phyloP scores from a whole-genome alignment of 2,329 filamentous ascomycete species.

The Epichloe gansuensis region DNA sequence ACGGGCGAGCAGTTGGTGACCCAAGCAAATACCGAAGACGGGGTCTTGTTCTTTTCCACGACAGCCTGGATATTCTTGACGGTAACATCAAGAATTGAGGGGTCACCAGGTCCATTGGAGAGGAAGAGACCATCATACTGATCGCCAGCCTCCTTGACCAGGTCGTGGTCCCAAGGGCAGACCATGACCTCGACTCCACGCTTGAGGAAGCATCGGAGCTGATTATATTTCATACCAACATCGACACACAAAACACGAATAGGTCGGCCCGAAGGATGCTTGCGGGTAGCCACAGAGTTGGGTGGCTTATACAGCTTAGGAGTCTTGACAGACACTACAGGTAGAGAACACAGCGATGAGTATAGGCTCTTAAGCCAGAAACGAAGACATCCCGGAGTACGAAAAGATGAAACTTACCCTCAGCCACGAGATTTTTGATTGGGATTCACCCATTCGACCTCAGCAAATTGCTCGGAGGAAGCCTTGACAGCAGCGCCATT shows the following conservation, averaged over 20 bases:
- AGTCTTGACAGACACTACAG: slow-evolving; percentile 72
- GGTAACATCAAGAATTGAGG: slow-evolving; percentile 69
- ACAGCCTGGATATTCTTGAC: slow-evolving; percentile 67
- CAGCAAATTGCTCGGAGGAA: slow-evolving; percentile 49
- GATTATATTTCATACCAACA: slow-evolving; percentile 97
- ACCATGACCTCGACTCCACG: slow-evolving; percentile 90
- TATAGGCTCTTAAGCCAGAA: slow-evolving; percentile 21
- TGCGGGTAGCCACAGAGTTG: slow-evolving; percentile 56
- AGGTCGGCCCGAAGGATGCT: slow-evolving; percentile 77
- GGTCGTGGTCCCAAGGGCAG: slow-evolving; percentile 93
- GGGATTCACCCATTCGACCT: slow-evolving; percentile 80
- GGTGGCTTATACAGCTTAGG: slow-evolving; percentile 78
- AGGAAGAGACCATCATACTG: slow-evolving; percentile 96
- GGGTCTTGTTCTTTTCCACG: slow-evolving; percentile 66
- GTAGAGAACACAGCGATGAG: slow-evolving; percentile 13
- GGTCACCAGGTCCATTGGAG: slow-evolving; percentile 95
- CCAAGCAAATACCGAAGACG: slow-evolving; percentile 92
- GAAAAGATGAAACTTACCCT: slow-evolving; percentile 54
- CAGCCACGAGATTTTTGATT: slow-evolving; percentile 87
- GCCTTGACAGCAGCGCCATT: slow-evolving; percentile 19
- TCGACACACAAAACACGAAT: slow-evolving; percentile 87
- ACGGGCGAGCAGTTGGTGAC: slow-evolving; percentile 88
- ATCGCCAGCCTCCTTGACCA: slow-evolving; percentile 61
- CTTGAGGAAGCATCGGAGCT: slow-evolving; percentile 82
- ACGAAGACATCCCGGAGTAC: slow-evolving; percentile 8